A percentile compares a stretch with the other conserved stretches of the same genome.
phyloP scores from a whole-genome alignment of 768 basidiomycete genomes.

The Kwoniella europaea region DNA sequence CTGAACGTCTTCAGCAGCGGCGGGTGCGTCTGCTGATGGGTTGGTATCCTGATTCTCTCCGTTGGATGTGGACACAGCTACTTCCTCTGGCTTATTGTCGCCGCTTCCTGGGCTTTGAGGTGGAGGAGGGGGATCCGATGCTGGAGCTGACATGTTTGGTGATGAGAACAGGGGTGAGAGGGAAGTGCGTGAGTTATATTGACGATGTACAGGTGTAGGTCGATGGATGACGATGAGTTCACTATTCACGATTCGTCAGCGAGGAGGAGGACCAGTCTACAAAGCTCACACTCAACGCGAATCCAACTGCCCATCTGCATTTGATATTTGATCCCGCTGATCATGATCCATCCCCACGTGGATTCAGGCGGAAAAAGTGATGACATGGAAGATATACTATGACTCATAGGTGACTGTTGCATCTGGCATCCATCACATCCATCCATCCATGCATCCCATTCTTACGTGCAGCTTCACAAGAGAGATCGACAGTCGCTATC shows the following conservation, averaged over 20 bases:
- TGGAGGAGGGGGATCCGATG: constrained; percentile 46
- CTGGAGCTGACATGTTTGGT: constrained; percentile 45
- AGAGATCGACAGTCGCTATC: no score
- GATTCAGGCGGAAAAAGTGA: neutral
- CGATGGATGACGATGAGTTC: neutral
- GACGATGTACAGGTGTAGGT: neutral
- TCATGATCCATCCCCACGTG: no score
- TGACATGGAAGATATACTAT: constrained; percentile 12
- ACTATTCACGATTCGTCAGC: constrained; percentile 31
- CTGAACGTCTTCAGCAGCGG: constrained; percentile 45
- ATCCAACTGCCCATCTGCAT: neutral
- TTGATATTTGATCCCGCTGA: constrained; percentile 17
- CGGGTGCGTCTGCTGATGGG: constrained; percentile 7
- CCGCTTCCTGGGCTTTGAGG: constrained; percentile 20
- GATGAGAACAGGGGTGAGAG: neutral
- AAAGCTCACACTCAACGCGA: constrained; percentile 2
- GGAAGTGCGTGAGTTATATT: neutral
- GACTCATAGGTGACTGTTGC: neutral
- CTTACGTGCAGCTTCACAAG: no score
- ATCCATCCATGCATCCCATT: no score
- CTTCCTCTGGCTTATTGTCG: constrained; percentile 26
- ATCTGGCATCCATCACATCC: no score
- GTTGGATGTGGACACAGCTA: neutral
- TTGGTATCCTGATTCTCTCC: neutral
- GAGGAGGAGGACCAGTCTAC: neutral